A percentile compares a stretch with the other conserved stretches of the same genome.
Conservation (phyloP, 805 yeast genomes). For the Danielozyma ontarioensis region DNA sequence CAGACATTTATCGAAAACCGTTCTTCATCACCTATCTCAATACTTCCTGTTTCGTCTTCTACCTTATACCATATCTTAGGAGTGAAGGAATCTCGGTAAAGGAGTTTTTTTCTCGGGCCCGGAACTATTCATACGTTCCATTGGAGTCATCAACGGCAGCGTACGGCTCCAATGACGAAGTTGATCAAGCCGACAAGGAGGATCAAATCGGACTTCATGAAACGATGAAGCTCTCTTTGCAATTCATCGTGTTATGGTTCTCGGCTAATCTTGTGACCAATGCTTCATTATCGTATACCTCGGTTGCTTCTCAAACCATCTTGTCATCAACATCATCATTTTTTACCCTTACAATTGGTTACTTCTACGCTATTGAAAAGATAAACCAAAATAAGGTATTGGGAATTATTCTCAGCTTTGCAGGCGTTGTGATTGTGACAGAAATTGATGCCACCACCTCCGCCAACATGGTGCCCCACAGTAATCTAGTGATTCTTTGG, state of each 20-base stretch:
- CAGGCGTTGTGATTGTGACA: slow-evolving; percentile 80
- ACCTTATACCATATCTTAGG: slow-evolving; percentile 57
- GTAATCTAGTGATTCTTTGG: slow-evolving; percentile 28
- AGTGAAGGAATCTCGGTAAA: slow-evolving; percentile 19
- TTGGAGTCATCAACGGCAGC: slow-evolving; percentile 18
- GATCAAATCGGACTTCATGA: slow-evolving; percentile 43
- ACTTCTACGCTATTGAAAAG: slow-evolving; percentile 62
- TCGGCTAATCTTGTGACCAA: slow-evolving; percentile 84
- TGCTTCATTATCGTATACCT: slow-evolving; percentile 80
- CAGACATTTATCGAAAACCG: slow-evolving; percentile 74
- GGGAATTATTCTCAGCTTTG: slow-evolving; percentile 66
- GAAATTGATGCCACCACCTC: slow-evolving; percentile 48
- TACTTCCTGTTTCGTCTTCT: slow-evolving; percentile 78
- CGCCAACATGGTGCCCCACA: slow-evolving; percentile 13
- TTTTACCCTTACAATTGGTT: slow-evolving; percentile 83
- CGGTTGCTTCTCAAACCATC: slow-evolving; percentile 92
- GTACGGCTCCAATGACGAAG: slow-evolving; percentile 19
- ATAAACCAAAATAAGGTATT: slow-evolving; percentile 59
- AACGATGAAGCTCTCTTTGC: slow-evolving; percentile 68
- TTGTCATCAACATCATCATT: slow-evolving; percentile 89
- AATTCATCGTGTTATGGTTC: slow-evolving; percentile 88
- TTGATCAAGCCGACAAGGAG: slow-evolving; percentile 5
- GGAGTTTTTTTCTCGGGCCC: slow-evolving; percentile 18
- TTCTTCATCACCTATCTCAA: slow-evolving; percentile 88
- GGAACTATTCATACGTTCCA: slow-evolving; percentile 16